A percentile compares a stretch with the other conserved stretches of the same genome.
Conservation (phyloP, 2,329 filamentous ascomycete species). For the Paecilomyces fulvus region DNA sequence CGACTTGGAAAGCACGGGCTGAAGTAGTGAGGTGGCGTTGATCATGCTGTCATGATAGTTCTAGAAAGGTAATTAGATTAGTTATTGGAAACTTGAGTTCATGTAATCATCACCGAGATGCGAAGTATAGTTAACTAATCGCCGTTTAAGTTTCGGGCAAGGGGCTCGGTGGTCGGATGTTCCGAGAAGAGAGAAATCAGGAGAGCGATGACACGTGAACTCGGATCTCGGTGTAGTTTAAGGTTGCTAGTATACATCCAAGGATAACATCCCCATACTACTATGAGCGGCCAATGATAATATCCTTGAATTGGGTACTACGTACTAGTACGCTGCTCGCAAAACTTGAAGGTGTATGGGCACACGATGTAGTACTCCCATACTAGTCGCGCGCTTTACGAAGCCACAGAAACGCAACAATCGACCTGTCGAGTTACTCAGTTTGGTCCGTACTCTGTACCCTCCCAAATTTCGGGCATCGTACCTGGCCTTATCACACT, state of each 20-base stretch:
- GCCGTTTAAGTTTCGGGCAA: neutral
- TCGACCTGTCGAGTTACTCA: neutral
- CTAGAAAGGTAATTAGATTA: neutral
- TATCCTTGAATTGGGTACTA: too few species aligned
- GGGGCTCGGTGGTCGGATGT: neutral
- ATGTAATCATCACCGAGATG: neutral
- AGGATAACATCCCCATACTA: neutral
- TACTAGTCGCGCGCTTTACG: too few species aligned
- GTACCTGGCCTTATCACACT: neutral
- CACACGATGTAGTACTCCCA: too few species aligned
- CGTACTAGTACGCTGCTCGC: too few species aligned
- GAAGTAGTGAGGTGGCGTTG: slow-evolving; percentile 1
- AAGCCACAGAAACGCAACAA: neutral
- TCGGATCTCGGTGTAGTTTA: neutral
- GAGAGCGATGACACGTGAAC: neutral
- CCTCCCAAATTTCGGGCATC: neutral
- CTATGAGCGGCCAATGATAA: neutral
- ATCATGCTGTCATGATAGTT: neutral
- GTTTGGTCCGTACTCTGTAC: neutral
- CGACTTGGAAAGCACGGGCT: slow-evolving; percentile 13
- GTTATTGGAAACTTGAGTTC: neutral
- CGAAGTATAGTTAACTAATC: neutral
- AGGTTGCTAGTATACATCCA: neutral
- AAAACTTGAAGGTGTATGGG: too few species aligned
- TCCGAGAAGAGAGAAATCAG: neutral